Conservation (phyloP, 2,329 filamentous ascomycete genomes). For the Pochonia chlamydosporia region DNA sequence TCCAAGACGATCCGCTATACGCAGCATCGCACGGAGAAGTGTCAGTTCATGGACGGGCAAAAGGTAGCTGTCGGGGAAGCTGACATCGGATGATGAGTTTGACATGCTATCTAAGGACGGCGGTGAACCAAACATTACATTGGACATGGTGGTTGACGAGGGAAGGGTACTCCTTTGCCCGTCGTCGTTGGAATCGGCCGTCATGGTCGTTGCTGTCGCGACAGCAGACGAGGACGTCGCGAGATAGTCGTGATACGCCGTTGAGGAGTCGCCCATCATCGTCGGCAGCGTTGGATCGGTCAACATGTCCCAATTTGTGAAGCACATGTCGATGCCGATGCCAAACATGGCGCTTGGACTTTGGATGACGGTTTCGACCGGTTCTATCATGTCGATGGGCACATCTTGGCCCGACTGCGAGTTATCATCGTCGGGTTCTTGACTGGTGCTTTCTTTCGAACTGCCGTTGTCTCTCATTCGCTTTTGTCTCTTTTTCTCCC, state of each 20-base stretch:
- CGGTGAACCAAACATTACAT: slow-evolving; percentile 13
- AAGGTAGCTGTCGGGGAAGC: slow-evolving; percentile 40
- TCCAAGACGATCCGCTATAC: slow-evolving; percentile 41
- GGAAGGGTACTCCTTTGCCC: not conserved
- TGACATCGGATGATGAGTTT: slow-evolving; percentile 14
- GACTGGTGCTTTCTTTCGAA: not conserved
- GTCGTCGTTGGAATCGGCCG: slow-evolving; percentile 1
- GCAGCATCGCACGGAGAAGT: slow-evolving; percentile 39
- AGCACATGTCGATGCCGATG: slow-evolving; percentile 17
- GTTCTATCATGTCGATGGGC: too few relatives aligned
- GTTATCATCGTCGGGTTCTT: not conserved
- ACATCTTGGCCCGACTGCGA: not conserved
- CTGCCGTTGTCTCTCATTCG: slow-evolving; percentile 17
- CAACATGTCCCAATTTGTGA: slow-evolving; percentile 18
- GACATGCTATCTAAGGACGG: slow-evolving; percentile 15
- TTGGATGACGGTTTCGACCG: not conserved
- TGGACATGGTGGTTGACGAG: slow-evolving; percentile 4
- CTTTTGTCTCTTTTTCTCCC: slow-evolving; percentile 26
- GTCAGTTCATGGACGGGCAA: slow-evolving; percentile 43
- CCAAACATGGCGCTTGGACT: slow-evolving; percentile 13
- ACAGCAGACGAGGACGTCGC: too few relatives aligned
- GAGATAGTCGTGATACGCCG: slow-evolving; percentile 8
- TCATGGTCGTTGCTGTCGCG: too few relatives aligned
- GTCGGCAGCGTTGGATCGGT: slow-evolving; percentile 13
- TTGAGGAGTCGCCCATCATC: slow-evolving; percentile 11